A percentile compares a stretch with the other conserved stretches of the same genome.
phyloP scores from a whole-genome alignment of 495 filamentous ascomycete genomes.

The Aspergillus panamensis region DNA sequence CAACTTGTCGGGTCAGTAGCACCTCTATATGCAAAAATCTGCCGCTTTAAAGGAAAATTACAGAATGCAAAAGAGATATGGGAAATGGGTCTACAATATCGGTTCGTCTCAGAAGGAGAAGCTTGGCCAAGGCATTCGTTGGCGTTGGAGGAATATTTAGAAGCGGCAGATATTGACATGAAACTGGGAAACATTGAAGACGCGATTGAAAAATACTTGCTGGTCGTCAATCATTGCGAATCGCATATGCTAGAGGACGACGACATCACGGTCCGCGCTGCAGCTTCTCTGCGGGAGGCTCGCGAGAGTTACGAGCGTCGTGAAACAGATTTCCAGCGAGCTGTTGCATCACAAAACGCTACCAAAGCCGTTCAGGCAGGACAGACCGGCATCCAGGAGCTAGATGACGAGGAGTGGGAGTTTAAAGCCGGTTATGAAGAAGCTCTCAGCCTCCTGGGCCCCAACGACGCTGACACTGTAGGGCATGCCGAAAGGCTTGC shows the following conservation, averaged over 20 bases:
- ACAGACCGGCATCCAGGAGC: background rate
- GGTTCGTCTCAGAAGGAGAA: background rate
- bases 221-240: background rate
- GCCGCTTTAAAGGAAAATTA: background rate
- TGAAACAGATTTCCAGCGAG: background rate
- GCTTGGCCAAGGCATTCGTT: background rate
- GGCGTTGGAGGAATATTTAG: background rate
- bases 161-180: background rate
- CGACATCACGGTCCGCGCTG: background rate
- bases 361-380: background rate
- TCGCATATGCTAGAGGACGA: background rate
- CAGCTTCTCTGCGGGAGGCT: background rate
- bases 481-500: background rate
- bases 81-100: background rate
- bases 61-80: background rate
- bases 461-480: background rate
- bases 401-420: slow-evolving; percentile 1
- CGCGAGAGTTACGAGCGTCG: slow-evolving; percentile 1
- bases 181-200: background rate
- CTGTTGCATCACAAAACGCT: background rate
- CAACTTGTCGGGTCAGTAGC: background rate
- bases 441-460: background rate
- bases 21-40: slow-evolving; percentile 1
- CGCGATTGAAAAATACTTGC: slow-evolving; percentile 1
- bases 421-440: background rate